Evolutionary conservation across 306 rosid genomes (phyloP).

Genomic region (Prunus davidiana): DNA sequence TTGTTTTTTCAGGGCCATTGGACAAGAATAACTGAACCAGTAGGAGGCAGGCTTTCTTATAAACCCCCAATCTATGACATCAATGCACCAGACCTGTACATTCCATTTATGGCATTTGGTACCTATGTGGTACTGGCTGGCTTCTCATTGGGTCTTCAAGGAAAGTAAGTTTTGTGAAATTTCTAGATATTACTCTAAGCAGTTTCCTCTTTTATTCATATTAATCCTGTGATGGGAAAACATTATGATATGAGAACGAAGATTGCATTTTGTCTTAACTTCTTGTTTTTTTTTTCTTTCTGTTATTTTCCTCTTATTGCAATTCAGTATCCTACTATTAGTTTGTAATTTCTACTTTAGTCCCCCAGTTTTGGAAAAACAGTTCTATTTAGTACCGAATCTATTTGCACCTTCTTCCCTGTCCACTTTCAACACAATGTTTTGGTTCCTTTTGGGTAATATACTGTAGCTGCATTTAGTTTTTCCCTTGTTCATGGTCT

Average conservation of each 20-base stretch:
- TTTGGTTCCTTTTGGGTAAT: neutral
- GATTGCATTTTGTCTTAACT: neutral
- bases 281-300: neutral
- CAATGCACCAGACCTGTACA: conserved; percentile 94
- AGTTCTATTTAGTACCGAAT: neutral
- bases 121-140: conserved; percentile 94
- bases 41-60: conserved; percentile 93
- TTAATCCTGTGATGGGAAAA: neutral
- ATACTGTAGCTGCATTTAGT: neutral
- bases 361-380: neutral
- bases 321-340: neutral
- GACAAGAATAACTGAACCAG: conserved; percentile 97
- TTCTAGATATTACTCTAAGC: neutral
- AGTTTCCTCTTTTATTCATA: neutral
- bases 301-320: neutral
- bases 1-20: conserved; percentile 78
- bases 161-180: conserved; percentile 57
- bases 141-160: conserved; percentile 85
- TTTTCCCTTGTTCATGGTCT: neutral
- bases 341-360: neutral
- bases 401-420: neutral
- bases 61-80: conserved; percentile 94
- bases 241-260: neutral
- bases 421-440: too few relatives aligned
- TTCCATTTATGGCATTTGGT: conserved; percentile 97